These are phyloP conservation scores for Alternaria novae-zelandiae DNA, from an alignment of 2,329 filamentous ascomycete species.

Conservation along the genomic window DNA sequence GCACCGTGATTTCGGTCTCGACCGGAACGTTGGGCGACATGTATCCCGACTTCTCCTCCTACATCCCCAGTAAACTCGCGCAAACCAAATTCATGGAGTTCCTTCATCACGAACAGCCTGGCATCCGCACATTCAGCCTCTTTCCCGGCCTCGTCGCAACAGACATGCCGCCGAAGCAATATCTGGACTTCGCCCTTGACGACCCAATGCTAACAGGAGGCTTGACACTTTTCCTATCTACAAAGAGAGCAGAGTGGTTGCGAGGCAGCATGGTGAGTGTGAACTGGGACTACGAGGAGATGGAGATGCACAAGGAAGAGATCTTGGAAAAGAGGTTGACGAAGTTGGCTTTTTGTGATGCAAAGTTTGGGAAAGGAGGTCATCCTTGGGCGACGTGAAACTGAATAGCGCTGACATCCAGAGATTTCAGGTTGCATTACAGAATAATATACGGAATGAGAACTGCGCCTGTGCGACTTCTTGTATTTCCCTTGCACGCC, in stretches of 20 bases:
- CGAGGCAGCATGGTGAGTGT: background rate
- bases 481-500: background rate
- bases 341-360: background rate
- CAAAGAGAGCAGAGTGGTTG: background rate
- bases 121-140: background rate
- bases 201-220: background rate
- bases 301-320: background rate
- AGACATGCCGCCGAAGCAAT: background rate
- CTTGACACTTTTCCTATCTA: background rate
- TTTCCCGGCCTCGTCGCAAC: background rate
- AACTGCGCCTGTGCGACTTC: rapidly evolving
- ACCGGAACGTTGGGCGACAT: background rate
- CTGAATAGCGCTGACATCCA: background rate
- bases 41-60: background rate
- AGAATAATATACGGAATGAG: rapidly evolving
- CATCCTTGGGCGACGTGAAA: background rate
- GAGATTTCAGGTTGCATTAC: background rate
- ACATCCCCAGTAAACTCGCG: background rate
- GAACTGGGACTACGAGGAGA: background rate
- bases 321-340: background rate
- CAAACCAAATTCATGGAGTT: background rate
- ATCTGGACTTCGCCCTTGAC: background rate
- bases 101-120: background rate
- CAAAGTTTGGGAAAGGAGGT: background rate
- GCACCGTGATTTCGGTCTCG: background rate